A percentile compares a stretch with the other conserved stretches of the same genome.
phyloP scores from a whole-genome alignment of 108 stramenopile genomes.

The Aurantiochytrium sp. region DNA sequence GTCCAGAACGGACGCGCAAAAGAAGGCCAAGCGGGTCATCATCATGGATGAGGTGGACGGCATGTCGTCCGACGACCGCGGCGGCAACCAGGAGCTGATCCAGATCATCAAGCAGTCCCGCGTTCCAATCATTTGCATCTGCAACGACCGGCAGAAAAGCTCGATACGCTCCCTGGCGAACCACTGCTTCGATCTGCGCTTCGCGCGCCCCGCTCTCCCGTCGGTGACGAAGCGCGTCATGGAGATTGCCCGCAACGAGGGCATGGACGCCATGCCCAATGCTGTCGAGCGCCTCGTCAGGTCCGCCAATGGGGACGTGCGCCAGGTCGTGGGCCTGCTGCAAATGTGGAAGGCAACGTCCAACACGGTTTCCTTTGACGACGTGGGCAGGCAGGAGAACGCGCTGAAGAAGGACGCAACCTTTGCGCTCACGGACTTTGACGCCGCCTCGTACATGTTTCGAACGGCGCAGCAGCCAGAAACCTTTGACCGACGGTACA shows the following conservation, averaged over 20 bases:
- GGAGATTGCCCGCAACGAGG: slow-evolving; percentile 72
- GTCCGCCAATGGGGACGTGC: slow-evolving; percentile 89
- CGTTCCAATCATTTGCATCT: slow-evolving; percentile 96
- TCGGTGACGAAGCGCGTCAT: slow-evolving; percentile 71
- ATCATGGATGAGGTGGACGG: slow-evolving; percentile 99
- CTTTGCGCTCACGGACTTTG: slow-evolving; percentile 80
- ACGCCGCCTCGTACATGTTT: slow-evolving; percentile 73
- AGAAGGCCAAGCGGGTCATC: slow-evolving; percentile 64
- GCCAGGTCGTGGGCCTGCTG: slow-evolving; percentile 72
- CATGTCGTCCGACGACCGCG: slow-evolving; percentile 77
- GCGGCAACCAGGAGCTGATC: slow-evolving; percentile 87
- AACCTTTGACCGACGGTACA: slow-evolving; percentile 71
- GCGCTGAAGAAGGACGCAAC: slow-evolving; percentile 79
- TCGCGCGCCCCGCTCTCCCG: slow-evolving; percentile 70
- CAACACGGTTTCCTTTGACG: slow-evolving; percentile 65
- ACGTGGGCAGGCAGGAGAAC: slow-evolving; percentile 65
- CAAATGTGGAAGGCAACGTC: slow-evolving; percentile 83
- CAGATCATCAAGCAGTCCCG: slow-evolving; percentile 84
- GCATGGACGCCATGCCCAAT: slow-evolving; percentile 69
- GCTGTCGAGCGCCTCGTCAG: slow-evolving; percentile 90
- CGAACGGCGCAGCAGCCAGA: slow-evolving; percentile 33
- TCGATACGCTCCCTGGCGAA: slow-evolving; percentile 74
- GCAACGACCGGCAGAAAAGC: slow-evolving; percentile 87
- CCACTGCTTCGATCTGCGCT: slow-evolving; percentile 87
- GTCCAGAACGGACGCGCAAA: neutral